Evolutionary conservation across 1,284 basidiomycete species (phyloP).

Genomic region (Ganoderma multipileum): DNA sequence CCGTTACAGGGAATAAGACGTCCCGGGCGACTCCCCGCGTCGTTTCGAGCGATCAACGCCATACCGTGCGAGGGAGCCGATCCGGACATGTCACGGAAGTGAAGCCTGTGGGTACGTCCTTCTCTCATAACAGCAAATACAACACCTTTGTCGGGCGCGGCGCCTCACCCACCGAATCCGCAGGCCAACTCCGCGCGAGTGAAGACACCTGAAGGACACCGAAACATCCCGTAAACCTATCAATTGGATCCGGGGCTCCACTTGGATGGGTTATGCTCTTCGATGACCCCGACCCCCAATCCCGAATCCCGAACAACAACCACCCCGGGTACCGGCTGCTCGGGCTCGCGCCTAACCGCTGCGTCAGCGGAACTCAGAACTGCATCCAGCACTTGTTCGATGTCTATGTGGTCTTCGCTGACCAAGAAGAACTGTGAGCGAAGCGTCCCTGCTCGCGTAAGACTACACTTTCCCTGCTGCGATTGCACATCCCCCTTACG

Average conservation of each 20-base stretch:
- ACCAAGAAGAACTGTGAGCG: conserved; percentile 4
- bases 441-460: background rate
- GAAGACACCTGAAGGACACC: background rate
- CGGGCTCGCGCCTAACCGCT: background rate
- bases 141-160: background rate
- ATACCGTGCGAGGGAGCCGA: conserved; percentile 7
- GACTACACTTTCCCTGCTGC: background rate
- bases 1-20: conserved; percentile 2
- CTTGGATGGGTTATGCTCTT: background rate
- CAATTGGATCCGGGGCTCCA: conserved; percentile 13
- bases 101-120: conserved; percentile 11
- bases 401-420: conserved; percentile 12
- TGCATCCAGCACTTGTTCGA: conserved; percentile 7
- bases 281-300: background rate
- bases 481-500: conserved; percentile 5
- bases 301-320: background rate
- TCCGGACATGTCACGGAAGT: conserved; percentile 16
- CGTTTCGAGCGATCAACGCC: background rate
- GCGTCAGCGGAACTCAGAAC: background rate
- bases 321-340: no score
- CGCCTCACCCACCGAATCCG: background rate
- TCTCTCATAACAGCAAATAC: background rate
- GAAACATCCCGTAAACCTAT: conserved; percentile 12
- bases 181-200: background rate
- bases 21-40: background rate